Base-by-base conservation (phyloP, 2,329 filamentous ascomycete species). In the Biscogniauxia mediterranea region DNA sequence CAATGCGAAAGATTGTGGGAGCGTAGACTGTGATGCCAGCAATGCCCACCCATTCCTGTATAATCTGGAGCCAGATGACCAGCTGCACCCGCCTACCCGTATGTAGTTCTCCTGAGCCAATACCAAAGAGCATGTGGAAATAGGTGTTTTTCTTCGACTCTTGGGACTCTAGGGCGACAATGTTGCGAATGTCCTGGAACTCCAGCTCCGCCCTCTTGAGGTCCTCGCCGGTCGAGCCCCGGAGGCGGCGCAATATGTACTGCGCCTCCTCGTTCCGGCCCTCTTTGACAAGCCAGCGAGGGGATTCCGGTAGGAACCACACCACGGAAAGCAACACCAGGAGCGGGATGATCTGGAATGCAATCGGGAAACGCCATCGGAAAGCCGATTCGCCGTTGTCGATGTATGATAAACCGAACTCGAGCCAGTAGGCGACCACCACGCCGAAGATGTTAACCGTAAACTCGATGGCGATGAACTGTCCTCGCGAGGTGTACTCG, bases 391-490 rank as follows among this genome's bases (percentile, higher is more conserved):
- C 77, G 11, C 85, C 85, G 38, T 81, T 79, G 60, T 87, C 81
- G 65, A 86, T 82, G 69, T 85, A 89, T 0, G 84, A 85, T 9
- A 85, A 77, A 2, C 85, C 87, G 64, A 83, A 87, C 66, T 81
- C 79, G 6, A 82, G 72, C 86, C 85, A 89, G 65, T 90, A 90
- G 2, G 83, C 76, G 42, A 87, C 78, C 20, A 87, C 84, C 0
- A 90, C 86, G 68, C 88, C 88, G 54, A 90, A 86, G 62, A 91
- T 90, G 69, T 91, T 92, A 8, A 91, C 74, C 0, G 88, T 91
- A 64, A 92, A 91, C 68, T 91, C 89, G 58, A 90, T 86, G 9
- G 87, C 86, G 60, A 91, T 85, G 64, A 90, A 89, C 54, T 86
- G 82, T 5, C 89, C 89, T 50, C 89, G 83, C 1, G 84, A 87